Evolutionary conservation across 176 grass and related monocot genomes (phyloP), one percentile per base, ranked within the genome.

Genomic region (Avena sativa): DNA sequence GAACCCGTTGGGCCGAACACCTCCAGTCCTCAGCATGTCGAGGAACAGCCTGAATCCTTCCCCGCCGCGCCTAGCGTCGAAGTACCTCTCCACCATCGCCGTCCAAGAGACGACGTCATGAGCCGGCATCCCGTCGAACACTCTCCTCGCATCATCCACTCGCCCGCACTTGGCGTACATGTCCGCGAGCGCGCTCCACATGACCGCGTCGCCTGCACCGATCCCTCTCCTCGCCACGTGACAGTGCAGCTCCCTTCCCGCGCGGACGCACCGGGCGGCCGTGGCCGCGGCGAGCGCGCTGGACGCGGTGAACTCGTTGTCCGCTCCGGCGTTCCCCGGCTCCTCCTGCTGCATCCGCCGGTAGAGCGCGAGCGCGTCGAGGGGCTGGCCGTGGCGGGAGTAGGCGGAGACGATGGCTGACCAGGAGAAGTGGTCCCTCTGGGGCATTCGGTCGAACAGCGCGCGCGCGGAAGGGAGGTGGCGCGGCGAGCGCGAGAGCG

Each of bases 221-320:
- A 98, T 92, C 58, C 91, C 90, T 36, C 52, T 86, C 51, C 96
- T 88, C 36, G 91, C 34, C 32, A 98, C 88, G 85, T 94, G 93
- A 56, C 93, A 90, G 48, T 94, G 96, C 70, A 98, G 89, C 88
- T 95, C 91, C 88, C 89, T 94, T 56, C 96, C 91, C 7, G 88
- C 61, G 17, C n/a, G 79, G 69, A 79, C 64, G 84, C 71, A 89
- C 36, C 74, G 83, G 46, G 89, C 79, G 4, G 88, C 89, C 0
- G 93, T 26, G 49, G 91, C 81, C 2, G 93, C 93, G n/a, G 88
- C 78, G 47, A 98, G 87, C 63, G 92, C 96, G 80, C 91, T 93
- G 83, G 96, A 98, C 60, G 92, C 91, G 13, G 93, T 95, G 93
- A 98, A 95, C 87, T 90, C 88, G 47, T 98, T 94, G 87, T 95